These are phyloP conservation scores for Cladosporium sp. DNA, from an alignment of 2,329 filamentous ascomycete genomes.

Conservation along the genomic window DNA sequence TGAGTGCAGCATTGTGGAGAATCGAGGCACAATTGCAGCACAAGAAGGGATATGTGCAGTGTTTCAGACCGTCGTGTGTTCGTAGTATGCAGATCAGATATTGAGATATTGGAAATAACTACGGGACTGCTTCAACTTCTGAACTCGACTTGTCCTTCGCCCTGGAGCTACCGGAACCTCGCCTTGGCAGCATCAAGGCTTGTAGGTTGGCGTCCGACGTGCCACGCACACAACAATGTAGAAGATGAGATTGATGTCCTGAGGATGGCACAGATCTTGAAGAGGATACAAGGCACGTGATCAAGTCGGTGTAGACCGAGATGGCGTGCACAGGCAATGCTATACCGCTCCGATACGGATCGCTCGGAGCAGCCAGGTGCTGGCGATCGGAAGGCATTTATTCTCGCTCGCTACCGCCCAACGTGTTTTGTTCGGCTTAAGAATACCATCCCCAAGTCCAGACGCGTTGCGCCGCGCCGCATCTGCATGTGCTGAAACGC, in stretches of 20 bases:
- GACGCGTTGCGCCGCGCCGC: not conserved
- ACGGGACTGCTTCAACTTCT: not conserved
- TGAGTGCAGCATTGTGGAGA: slow-evolving; percentile 6
- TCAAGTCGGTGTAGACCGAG: not conserved
- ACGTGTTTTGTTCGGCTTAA: slow-evolving; percentile 7
- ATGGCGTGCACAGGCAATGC: not conserved
- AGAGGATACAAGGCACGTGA: not conserved
- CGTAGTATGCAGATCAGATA: no score
- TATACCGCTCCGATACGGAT: not conserved
- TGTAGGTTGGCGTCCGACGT: no score
- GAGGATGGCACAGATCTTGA: not conserved
- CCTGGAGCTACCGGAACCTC: not conserved
- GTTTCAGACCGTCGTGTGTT: no score
- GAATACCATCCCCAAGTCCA: not conserved
- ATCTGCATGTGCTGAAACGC: not conserved
- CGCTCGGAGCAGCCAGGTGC: not conserved
- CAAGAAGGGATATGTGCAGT: not conserved
- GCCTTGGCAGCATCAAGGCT: not conserved
- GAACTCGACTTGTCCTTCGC: not conserved
- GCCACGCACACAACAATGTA: no score
- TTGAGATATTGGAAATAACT: no score
- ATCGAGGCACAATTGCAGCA: not conserved
- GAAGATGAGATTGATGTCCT: no score
- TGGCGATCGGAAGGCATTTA: not conserved
- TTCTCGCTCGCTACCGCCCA: not conserved